A percentile compares a stretch with the other conserved stretches of the same genome.
These are phyloP conservation scores for Fusarium annulatum DNA, from an alignment of 2,329 filamentous ascomycete genomes.

Conservation along the genomic window DNA sequence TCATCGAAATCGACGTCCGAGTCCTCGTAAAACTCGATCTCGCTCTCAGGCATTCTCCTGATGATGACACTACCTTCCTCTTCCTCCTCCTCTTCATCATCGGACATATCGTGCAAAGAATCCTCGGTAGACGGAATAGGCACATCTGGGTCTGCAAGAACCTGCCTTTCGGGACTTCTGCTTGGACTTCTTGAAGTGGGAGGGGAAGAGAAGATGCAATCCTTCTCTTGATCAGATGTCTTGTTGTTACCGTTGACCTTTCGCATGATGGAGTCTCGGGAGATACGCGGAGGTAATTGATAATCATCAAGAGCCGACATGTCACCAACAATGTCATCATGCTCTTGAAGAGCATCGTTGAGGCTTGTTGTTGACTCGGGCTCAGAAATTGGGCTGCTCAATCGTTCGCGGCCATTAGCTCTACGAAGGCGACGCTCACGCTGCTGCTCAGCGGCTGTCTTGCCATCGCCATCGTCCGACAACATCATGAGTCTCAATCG, in stretches of 20 bases:
- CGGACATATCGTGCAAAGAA: slow-evolving; percentile 60
- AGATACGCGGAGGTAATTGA: slow-evolving; percentile 81
- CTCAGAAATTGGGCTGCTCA: slow-evolving; percentile 57
- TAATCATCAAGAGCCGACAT: slow-evolving; percentile 70
- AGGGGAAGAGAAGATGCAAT: slow-evolving; percentile 73
- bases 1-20: slow-evolving; percentile 58
- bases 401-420: slow-evolving; percentile 64
- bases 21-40: slow-evolving; percentile 71
- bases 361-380: slow-evolving; percentile 48
- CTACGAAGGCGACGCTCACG: slow-evolving; percentile 76
- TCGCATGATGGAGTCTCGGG: slow-evolving; percentile 90
- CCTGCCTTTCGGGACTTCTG: slow-evolving; percentile 63
- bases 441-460: slow-evolving; percentile 72
- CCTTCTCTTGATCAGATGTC: slow-evolving; percentile 66
- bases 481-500: slow-evolving; percentile 90
- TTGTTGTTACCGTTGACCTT: slow-evolving; percentile 79
- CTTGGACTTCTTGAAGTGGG: slow-evolving; percentile 59
- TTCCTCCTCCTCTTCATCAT: slow-evolving; percentile 62
- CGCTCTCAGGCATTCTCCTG: slow-evolving; percentile 72
- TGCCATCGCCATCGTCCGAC: slow-evolving; percentile 70
- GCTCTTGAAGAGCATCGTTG: slow-evolving; percentile 61
- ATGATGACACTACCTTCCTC: slow-evolving; percentile 71
- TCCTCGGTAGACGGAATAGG: slow-evolving; percentile 90
- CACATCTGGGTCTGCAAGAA: slow-evolving; percentile 84
- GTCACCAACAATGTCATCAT: slow-evolving; percentile 70